Evolutionary conservation across 2,329 filamentous ascomycete species (phyloP).

Genomic region (Microsporum audouinii): DNA sequence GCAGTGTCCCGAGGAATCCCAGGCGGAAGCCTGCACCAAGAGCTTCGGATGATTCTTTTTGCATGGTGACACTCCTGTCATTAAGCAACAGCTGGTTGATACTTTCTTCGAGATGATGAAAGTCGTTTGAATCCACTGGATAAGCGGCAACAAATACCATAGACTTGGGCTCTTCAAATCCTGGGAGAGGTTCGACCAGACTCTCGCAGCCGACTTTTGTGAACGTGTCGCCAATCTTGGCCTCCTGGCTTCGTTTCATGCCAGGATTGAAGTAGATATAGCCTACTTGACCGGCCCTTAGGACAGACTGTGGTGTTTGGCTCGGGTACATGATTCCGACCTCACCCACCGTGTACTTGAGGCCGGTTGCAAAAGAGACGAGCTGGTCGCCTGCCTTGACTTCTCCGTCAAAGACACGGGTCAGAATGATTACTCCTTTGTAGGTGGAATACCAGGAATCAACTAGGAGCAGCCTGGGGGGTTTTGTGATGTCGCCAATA

Average conservation of each 20-base stretch:
- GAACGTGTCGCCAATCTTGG: conserved; percentile 91
- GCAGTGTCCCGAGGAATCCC: conserved; percentile 89
- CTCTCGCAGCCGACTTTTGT: conserved; percentile 69
- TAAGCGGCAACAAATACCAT: conserved; percentile 99
- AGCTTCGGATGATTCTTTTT: conserved; percentile 90
- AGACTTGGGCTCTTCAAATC: conserved; percentile 92
- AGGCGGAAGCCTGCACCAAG: conserved; percentile 87
- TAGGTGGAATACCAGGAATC: conserved; percentile 99
- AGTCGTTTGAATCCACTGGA: conserved; percentile 80
- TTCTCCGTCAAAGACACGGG: conserved; percentile 80
- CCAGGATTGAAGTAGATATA: conserved; percentile 97
- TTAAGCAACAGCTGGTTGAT: conserved; percentile 90
- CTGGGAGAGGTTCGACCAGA: conserved; percentile 67
- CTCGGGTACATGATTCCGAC: conserved; percentile 93
- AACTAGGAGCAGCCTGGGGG: conserved; percentile 74
- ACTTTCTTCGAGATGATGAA: conserved; percentile 78
- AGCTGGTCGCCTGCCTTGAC: conserved; percentile 73
- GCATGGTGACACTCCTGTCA: conserved; percentile 83
- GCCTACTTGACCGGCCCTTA: conserved; percentile 87
- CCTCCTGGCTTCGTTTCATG: conserved; percentile 94
- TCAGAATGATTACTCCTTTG: conserved; percentile 80
- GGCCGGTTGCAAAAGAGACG: conserved; percentile 75
- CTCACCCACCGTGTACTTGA: conserved; percentile 87
- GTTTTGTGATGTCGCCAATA: conserved; percentile 57
- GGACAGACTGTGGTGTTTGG: conserved; percentile 64